Percentiles rank a stretch among this genome's conserved stretches.
phyloP scores from a whole-genome alignment of 208 protist species.

The Crithidia brevicula region DNA sequence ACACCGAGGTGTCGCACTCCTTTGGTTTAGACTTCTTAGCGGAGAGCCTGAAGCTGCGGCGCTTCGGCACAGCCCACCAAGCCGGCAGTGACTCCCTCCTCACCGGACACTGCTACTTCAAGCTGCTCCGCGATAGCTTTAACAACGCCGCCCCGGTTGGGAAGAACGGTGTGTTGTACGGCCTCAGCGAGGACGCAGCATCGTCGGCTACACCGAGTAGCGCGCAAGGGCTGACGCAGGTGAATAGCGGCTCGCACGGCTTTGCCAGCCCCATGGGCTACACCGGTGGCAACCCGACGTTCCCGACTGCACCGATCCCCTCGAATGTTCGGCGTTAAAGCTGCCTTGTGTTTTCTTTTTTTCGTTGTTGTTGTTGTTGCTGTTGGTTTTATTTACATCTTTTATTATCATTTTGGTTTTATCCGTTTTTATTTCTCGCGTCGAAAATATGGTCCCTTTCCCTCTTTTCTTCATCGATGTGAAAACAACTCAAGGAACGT shows the following conservation, averaged over 20 bases:
- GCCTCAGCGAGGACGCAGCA: conserved; percentile 90
- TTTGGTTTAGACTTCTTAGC: conserved; percentile 97
- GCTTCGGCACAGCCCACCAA: conserved; percentile 95
- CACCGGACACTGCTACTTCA: conserved; percentile 98
- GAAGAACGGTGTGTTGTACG: conserved; percentile 95
- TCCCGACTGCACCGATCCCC: conserved; percentile 43
- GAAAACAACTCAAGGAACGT: no score
- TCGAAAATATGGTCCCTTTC: no score
- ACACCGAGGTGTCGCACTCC: conserved; percentile 90
- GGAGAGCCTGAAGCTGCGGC: conserved; percentile 93
- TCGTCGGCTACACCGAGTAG: conserved; percentile 81
- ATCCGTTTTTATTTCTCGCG: no score
- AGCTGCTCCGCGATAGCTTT: conserved; percentile 92
- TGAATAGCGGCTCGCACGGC: conserved; percentile 34
- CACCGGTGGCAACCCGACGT: conserved; percentile 19
- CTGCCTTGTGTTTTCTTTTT: neutral
- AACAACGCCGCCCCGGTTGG: conserved; percentile 84
- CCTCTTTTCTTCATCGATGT: no score
- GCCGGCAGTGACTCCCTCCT: conserved; percentile 98
- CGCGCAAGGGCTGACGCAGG: conserved; percentile 39
- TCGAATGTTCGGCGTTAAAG: conserved; percentile 26
- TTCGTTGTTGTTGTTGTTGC: neutral
- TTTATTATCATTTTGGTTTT: neutral
- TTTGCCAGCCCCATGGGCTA: conserved; percentile 49
- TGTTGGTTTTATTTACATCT: neutral